Conservation (phyloP, 2,329 filamentous ascomycete species). For the Macrophomina pseudophaseolina region DNA sequence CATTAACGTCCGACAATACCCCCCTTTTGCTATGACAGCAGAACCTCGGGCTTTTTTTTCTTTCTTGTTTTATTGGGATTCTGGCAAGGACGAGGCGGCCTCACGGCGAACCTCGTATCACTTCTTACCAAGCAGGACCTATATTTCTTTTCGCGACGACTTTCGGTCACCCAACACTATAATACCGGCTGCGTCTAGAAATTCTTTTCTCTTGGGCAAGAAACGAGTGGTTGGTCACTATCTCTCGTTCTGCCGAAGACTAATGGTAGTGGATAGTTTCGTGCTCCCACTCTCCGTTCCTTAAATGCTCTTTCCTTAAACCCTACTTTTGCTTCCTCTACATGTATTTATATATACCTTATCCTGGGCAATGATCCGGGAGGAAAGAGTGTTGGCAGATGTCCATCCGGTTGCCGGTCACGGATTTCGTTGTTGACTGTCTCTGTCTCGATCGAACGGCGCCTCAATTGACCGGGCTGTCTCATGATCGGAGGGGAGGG, state of each 20-base stretch:
- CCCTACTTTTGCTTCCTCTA: not conserved
- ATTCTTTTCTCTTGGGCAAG: not conserved
- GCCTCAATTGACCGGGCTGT: not conserved
- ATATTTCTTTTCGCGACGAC: not conserved
- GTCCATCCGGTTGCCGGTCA: not conserved
- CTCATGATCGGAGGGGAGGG: not conserved
- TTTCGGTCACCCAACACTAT: not conserved
- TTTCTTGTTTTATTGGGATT: not conserved
- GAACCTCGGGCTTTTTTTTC: constrained; percentile 2
- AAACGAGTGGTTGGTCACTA: not conserved
- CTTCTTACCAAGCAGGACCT: not conserved
- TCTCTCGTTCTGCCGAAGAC: not conserved
- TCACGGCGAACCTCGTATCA: not conserved
- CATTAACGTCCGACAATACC: constrained; percentile 20
- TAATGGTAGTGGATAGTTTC: not conserved
- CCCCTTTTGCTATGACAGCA: constrained; percentile 12
- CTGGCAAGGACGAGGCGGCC: not conserved
- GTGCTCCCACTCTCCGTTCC: not conserved
- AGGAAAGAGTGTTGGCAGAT: not conserved
- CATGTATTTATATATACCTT: constrained; percentile 10
- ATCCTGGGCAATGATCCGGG: not conserved
- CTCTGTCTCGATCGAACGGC: not conserved
- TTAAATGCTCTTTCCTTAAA: not conserved
- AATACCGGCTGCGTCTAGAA: not conserved
- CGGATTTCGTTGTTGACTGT: not conserved